These are phyloP conservation scores for Rhododendron williamsianum DNA, from an alignment of 148 eudicot species.

Conservation along the genomic window DNA sequence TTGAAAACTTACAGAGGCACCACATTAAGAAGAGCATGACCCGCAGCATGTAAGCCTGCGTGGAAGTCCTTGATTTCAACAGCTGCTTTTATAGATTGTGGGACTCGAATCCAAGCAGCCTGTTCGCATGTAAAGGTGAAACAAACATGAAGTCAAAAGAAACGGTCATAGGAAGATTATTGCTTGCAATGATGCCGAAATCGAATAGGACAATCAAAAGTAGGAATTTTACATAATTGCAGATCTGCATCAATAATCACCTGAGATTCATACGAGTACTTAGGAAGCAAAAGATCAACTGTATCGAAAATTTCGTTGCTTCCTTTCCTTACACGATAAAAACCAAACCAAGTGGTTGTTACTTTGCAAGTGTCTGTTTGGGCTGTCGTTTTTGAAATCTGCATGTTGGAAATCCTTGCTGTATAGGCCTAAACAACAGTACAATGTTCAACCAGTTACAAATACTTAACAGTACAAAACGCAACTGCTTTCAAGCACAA, in stretches of 20 bases:
- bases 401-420: slow-evolving; percentile 35
- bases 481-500: slow-evolving; percentile 12
- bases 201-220: not conserved
- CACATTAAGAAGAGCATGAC: slow-evolving; percentile 89
- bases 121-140: slow-evolving; percentile 19
- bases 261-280: slow-evolving; percentile 80
- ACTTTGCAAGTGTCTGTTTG: slow-evolving; percentile 65
- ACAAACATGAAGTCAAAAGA: not conserved
- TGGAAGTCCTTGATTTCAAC: slow-evolving; percentile 58
- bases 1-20: slow-evolving; percentile 76
- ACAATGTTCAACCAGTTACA: slow-evolving; percentile 17
- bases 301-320: slow-evolving; percentile 67
- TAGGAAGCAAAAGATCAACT: slow-evolving; percentile 76
- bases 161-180: not conserved
- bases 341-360: slow-evolving; percentile 97
- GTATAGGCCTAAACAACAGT: slow-evolving; percentile 59
- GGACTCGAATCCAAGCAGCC: slow-evolving; percentile 94
- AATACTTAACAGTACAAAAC: not conserved
- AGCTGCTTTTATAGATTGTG: slow-evolving; percentile 64
- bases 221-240: not conserved
- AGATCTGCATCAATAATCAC: slow-evolving; percentile 28
- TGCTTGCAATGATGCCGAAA: not conserved
- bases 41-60: slow-evolving; percentile 95
- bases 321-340: slow-evolving; percentile 64
- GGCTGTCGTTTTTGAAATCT: slow-evolving; percentile 53